These are phyloP conservation scores for Chalara sp. DNA, from an alignment of 2,329 filamentous ascomycete genomes.

Conservation along the genomic window DNA sequence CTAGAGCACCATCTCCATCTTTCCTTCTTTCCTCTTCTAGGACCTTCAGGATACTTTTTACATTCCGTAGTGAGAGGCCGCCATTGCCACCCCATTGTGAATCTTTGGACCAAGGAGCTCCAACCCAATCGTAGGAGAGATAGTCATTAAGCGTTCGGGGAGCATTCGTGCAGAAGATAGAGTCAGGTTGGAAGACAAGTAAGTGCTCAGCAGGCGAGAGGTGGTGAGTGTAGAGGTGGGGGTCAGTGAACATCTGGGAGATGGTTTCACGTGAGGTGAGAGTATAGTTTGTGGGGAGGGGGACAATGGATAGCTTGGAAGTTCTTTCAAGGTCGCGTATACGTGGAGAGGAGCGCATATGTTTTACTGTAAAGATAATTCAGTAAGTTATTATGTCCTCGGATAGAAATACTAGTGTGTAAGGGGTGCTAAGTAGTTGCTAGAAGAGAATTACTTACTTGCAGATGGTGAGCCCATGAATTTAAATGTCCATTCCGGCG, in stretches of 20 bases:
- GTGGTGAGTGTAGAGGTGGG: slow-evolving; percentile 45
- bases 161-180: slow-evolving; percentile 48
- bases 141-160: slow-evolving; percentile 43
- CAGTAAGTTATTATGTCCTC: too few species aligned
- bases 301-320: slow-evolving; percentile 42
- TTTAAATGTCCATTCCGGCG: slow-evolving; percentile 48
- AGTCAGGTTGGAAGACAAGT: slow-evolving; percentile 47
- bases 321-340: slow-evolving; percentile 39
- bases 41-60: slow-evolving; percentile 19
- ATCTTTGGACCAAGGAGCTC: slow-evolving; percentile 22
- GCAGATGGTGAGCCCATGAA: slow-evolving; percentile 46
- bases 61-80: slow-evolving; percentile 21
- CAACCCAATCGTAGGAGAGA: slow-evolving; percentile 42
- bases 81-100: slow-evolving; percentile 23
- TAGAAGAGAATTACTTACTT: slow-evolving; percentile 18
- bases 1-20: slow-evolving; percentile 36
- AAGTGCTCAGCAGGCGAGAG: slow-evolving; percentile 45
- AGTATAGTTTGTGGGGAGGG: slow-evolving; percentile 39
- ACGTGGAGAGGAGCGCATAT: slow-evolving; percentile 35
- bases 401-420: too few species aligned
- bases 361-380: slow-evolving; percentile 5
- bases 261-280: slow-evolving; percentile 39
- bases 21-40: slow-evolving; percentile 31
- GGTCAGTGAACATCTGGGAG: slow-evolving; percentile 41
- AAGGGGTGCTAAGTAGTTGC: too few species aligned